These are phyloP conservation scores for Monosporozyma servazzii DNA, from an alignment of 805 yeast genomes.

Conservation along the genomic window DNA sequence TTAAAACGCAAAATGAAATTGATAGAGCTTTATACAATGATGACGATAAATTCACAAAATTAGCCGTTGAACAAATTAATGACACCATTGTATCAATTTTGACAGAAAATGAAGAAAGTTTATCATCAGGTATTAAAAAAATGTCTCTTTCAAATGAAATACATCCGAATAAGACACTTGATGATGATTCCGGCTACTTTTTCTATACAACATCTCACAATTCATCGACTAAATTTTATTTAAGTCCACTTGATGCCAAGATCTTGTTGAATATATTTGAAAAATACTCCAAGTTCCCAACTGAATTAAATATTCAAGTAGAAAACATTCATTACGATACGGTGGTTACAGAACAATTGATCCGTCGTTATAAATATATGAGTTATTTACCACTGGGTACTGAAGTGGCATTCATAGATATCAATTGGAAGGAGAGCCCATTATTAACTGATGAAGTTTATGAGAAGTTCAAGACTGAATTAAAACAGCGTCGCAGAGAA, in stretches of 20 bases:
- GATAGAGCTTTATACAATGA: slow-evolving; percentile 56
- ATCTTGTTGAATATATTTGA: slow-evolving; percentile 57
- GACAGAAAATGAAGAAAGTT: slow-evolving; percentile 7
- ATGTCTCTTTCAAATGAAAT: slow-evolving; percentile 2
- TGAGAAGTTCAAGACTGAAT: slow-evolving; percentile 42
- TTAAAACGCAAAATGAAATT: slow-evolving; percentile 42
- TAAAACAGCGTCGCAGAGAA: slow-evolving; percentile 46
- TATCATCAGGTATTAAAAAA: slow-evolving; percentile 5
- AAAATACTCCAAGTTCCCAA: slow-evolving; percentile 58
- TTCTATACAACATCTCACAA: slow-evolving; percentile 75
- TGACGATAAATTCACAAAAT: slow-evolving; percentile 42
- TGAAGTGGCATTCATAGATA: slow-evolving; percentile 71
- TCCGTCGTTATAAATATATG: slow-evolving; percentile 62
- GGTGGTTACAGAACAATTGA: slow-evolving; percentile 46
- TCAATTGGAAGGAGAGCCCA: slow-evolving; percentile 61
- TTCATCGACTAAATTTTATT: slow-evolving; percentile 53
- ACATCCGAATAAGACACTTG: slow-evolving; percentile 9
- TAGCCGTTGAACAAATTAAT: slow-evolving; percentile 51
- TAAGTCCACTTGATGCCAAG: slow-evolving; percentile 73
- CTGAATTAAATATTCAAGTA: slow-evolving; percentile 47
- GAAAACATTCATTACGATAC: slow-evolving; percentile 65
- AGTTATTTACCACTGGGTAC: slow-evolving; percentile 82
- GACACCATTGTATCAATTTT: slow-evolving; percentile 35
- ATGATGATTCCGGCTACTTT: slow-evolving; percentile 44
- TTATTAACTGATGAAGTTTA: slow-evolving; percentile 37